phyloP scores from a whole-genome alignment of 169 alveolate genomes.

The Babesia ovis region DNA sequence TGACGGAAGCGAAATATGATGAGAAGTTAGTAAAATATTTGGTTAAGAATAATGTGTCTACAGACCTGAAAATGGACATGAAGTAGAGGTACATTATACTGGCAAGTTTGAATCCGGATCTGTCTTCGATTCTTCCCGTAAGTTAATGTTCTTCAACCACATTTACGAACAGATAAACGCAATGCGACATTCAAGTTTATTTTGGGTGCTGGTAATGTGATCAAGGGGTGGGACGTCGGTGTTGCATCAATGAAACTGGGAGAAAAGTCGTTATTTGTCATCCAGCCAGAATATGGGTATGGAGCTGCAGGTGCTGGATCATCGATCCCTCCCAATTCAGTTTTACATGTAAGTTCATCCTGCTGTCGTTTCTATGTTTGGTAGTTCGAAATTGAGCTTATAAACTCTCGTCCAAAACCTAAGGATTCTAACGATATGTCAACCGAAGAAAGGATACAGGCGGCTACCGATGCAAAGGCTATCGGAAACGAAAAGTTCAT shows the following conservation, averaged over 20 bases:
- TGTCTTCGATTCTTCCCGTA: constrained; percentile 82
- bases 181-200: constrained; percentile 77
- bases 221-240: constrained; percentile 82
- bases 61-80: constrained; percentile 80
- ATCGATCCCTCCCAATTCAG: constrained; percentile 80
- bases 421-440: constrained; percentile 76
- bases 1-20: constrained; percentile 35
- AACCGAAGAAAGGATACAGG: constrained; percentile 81
- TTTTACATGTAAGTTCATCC: constrained; percentile 61
- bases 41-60: not conserved
- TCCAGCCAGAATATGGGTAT: constrained; percentile 79
- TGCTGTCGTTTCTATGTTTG: not conserved
- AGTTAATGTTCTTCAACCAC: not conserved
- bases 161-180: constrained; percentile 54
- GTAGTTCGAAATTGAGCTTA: constrained; percentile 79
- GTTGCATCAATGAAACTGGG: constrained; percentile 77
- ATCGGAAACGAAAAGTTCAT: constrained; percentile 75
- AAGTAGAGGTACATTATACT: constrained; percentile 82
- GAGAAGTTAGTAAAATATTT: constrained; percentile 26
- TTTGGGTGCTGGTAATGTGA: constrained; percentile 79
- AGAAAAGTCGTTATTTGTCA: constrained; percentile 65
- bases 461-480: constrained; percentile 75
- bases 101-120: constrained; percentile 80
- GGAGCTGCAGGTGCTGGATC: constrained; percentile 83
- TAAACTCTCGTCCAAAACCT: constrained; percentile 72